Base-by-base conservation (phyloP, 306 rosid genomes). In the Prunus mongolica region DNA sequence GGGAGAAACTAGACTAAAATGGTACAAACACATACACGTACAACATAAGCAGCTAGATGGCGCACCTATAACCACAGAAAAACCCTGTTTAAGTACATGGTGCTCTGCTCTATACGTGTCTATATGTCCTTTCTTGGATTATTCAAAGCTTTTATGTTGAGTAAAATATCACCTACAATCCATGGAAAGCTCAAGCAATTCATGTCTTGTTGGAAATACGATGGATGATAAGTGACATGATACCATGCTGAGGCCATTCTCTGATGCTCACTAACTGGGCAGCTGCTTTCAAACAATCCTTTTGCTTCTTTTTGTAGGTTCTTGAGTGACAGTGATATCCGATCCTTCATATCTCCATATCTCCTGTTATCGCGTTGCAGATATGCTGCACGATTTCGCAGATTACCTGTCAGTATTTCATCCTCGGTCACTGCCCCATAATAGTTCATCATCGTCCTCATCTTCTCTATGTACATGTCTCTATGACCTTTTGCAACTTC, bases 211-310 rank as follows among this genome's bases (percentile, higher is more conserved):
- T 54, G 81, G 78, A 57, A 74, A 78, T 82, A 78, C 2, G 46
- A 72, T 0, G 90, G 87, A 84, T 89, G 93, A 81, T 88, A 95
- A 34, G 97, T 86, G 28, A 92, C 97, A 70, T 87, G 87, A 76
- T 92, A 92, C 99, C 99, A 95, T 19, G 99, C 99, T 11, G 91
- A 88, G 3, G 99, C 97, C 90, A 95, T 15, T 25, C 22, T 84
- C 84, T 68, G 75, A 57, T 71, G 83, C 3, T 89, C 85, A 1
- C 70, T 30, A 2, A 46, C 86, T 32, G 68, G 52, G 76, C 93
- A 90, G 80, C 88, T 85, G 50, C 61, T 80, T 78, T 92, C 90
- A 20, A 92, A 87, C 93, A 97, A 88, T 54, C 79, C 89, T 81
- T 82, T 88, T 4, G 88, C 97, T 69, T 95, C 99, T 16, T 41